Evolutionary conservation across 495 filamentous ascomycete genomes (phyloP).

Genomic region (Durotheca rogersii): DNA sequence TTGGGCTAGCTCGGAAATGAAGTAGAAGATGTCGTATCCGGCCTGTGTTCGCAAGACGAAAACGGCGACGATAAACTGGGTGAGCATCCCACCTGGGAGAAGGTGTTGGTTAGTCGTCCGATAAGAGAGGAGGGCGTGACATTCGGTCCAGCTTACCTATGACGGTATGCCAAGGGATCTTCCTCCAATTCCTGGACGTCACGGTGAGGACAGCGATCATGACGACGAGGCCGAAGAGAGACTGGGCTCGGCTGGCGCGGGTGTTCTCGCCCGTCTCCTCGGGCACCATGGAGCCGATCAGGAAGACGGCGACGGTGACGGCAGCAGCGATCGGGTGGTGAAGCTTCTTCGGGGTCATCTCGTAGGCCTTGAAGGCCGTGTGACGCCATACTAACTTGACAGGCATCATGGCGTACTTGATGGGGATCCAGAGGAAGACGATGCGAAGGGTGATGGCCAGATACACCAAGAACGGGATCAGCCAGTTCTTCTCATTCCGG

Average conservation of each 20-base stretch:
- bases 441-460: constrained; percentile 72
- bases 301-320: constrained; percentile 64
- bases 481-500: constrained; percentile 73
- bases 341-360: constrained; percentile 60
- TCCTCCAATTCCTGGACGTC: constrained; percentile 69
- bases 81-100: constrained; percentile 68
- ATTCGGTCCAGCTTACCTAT: constrained; percentile 47
- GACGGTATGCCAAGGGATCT: constrained; percentile 83
- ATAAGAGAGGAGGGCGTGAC: neutral
- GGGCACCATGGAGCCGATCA: constrained; percentile 73
- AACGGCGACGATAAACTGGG: constrained; percentile 82
- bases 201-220: constrained; percentile 64
- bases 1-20: constrained; percentile 70
- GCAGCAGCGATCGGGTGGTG: constrained; percentile 60
- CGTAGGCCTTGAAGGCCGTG: constrained; percentile 55
- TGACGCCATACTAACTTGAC: constrained; percentile 65
- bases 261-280: constrained; percentile 72
- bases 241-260: constrained; percentile 73
- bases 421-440: constrained; percentile 70
- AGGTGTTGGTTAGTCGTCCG: constrained; percentile 1
- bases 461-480: constrained; percentile 82
- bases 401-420: constrained; percentile 63
- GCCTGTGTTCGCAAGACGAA: constrained; percentile 80
- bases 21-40: constrained; percentile 85
- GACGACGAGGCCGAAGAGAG: constrained; percentile 75